Evolutionary conservation across 805 yeast genomes (phyloP).

Genomic region (Metschnikowia koreensis): DNA sequence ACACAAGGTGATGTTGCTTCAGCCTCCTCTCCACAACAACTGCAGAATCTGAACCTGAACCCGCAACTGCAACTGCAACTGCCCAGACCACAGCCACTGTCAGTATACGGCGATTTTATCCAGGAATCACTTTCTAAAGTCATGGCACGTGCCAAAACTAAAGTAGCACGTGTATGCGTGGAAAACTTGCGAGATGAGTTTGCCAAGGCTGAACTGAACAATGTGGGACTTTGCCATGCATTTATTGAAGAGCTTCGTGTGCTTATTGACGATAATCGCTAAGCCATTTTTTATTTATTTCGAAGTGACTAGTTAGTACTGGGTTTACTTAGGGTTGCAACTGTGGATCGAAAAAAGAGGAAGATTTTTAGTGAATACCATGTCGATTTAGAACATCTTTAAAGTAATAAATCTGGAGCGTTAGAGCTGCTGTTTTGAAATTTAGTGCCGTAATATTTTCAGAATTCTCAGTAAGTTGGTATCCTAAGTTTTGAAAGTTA

Average conservation of each 20-base stretch:
- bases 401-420: too few species aligned
- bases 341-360: too few species aligned
- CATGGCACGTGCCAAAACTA: slow-evolving; percentile 50
- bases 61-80: too few species aligned
- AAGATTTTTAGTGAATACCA: too few species aligned
- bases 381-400: too few species aligned
- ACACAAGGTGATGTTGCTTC: background rate
- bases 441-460: too few species aligned
- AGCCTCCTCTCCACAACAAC: background rate
- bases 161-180: slow-evolving; percentile 47
- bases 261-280: slow-evolving; percentile 8
- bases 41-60: background rate
- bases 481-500: too few species aligned
- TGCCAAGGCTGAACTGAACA: slow-evolving; percentile 44
- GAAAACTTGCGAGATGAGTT: slow-evolving; percentile 41
- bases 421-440: too few species aligned
- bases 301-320: too few species aligned
- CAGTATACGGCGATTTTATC: slow-evolving; percentile 11
- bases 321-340: too few species aligned
- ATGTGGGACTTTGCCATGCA: slow-evolving; percentile 67
- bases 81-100: slow-evolving; percentile 10
- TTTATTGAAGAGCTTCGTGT: slow-evolving; percentile 57
- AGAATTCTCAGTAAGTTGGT: too few species aligned
- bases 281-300: background rate
- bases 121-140: slow-evolving; percentile 31